These are phyloP conservation scores for Andrographis paniculata DNA, from an alignment of 305 asterid genomes.

Conservation along the genomic window DNA sequence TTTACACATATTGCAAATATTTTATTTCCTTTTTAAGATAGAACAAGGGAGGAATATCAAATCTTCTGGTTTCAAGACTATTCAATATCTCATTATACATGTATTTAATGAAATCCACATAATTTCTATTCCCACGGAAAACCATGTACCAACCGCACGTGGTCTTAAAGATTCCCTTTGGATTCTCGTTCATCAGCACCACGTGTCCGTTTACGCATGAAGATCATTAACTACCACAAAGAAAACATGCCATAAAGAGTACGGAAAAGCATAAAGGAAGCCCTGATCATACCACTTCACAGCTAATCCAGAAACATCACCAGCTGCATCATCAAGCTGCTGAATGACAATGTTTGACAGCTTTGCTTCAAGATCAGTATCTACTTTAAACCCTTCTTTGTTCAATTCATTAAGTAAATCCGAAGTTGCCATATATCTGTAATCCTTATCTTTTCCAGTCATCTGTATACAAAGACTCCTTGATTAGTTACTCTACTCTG, in stretches of 20 bases:
- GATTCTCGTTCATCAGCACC: too few relatives aligned
- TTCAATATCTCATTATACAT: too few relatives aligned
- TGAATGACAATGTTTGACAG: slow-evolving; percentile 74
- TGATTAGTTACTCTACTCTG: not conserved
- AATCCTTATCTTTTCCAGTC: slow-evolving; percentile 99
- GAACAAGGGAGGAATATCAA: too few relatives aligned
- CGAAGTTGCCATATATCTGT: slow-evolving; percentile 98
- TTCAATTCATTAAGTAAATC: slow-evolving; percentile 90
- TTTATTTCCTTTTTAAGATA: too few relatives aligned
- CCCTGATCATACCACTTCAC: slow-evolving; percentile 71
- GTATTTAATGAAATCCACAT: too few relatives aligned
- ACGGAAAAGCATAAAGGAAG: slow-evolving; percentile 13
- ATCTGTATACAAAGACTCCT: slow-evolving; percentile 41
- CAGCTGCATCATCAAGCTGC: slow-evolving; percentile 96
- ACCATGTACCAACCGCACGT: too few relatives aligned
- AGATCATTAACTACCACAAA: too few relatives aligned
- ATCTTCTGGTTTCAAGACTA: too few relatives aligned
- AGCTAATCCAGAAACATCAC: slow-evolving; percentile 98
- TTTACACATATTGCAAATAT: too few relatives aligned
- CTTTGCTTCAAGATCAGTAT: slow-evolving; percentile 73
- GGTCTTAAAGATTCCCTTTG: too few relatives aligned
- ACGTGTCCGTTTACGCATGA: too few relatives aligned
- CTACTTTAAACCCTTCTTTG: slow-evolving; percentile 85
- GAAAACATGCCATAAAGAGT: not conserved
- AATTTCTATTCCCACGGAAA: too few relatives aligned